A percentile compares a stretch with the other conserved stretches of the same genome.
Conservation (phyloP, 371 early-diverging fungal genomes). For the Synchytrium microbalum region DNA sequence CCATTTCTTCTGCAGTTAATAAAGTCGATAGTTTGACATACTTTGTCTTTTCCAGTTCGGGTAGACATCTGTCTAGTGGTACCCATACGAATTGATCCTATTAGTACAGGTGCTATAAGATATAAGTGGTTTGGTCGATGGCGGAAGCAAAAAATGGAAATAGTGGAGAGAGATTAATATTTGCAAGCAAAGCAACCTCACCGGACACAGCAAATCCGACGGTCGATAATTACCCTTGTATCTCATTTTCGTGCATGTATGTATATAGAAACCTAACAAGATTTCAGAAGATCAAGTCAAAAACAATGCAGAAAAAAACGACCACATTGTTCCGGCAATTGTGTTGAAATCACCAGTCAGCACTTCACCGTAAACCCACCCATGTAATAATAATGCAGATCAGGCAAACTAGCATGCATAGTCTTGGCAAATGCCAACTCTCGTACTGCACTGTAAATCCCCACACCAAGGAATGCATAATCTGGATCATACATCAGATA, state of each 20-base stretch:
- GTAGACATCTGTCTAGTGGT: not conserved
- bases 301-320: not conserved
- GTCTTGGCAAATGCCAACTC: slow-evolving; percentile 57
- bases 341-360: not conserved
- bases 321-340: too few species aligned
- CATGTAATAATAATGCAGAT: slow-evolving; percentile 78
- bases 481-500: slow-evolving; percentile 91
- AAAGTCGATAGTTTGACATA: not conserved
- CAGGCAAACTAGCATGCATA: slow-evolving; percentile 14
- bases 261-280: slow-evolving; percentile 63
- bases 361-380: slow-evolving; percentile 32
- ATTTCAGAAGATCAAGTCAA: not conserved
- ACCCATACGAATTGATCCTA: not conserved
- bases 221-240: slow-evolving; percentile 87
- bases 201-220: slow-evolving; percentile 59
- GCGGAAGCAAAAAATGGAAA: not conserved
- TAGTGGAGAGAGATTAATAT: too few species aligned
- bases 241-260: slow-evolving; percentile 81
- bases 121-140: too few species aligned
- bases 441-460: slow-evolving; percentile 74
- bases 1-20: not conserved
- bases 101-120: too few species aligned
- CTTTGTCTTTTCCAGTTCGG: not conserved
- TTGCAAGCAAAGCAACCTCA: slow-evolving; percentile 9
- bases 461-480: slow-evolving; percentile 60